Evolutionary conservation across 2,329 filamentous ascomycete genomes (phyloP).

Genomic region (Aschersonia sp.): DNA sequence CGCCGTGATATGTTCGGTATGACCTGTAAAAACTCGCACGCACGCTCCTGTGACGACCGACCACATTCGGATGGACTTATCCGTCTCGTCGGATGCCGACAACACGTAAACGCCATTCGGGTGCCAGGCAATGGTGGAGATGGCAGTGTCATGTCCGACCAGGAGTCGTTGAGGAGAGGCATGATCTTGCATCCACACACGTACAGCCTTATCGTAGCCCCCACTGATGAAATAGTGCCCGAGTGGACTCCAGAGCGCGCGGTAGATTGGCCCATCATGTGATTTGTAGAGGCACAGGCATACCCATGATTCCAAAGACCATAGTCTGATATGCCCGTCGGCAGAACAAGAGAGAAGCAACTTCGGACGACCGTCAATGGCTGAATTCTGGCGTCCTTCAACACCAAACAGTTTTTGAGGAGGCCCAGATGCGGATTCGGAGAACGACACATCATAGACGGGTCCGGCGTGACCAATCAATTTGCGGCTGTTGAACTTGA

Average conservation of each 20-base stretch:
- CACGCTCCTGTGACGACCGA: conserved; percentile 75
- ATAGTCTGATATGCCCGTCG: conserved; percentile 79
- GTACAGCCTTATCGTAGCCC: conserved; percentile 78
- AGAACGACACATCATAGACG: conserved; percentile 83
- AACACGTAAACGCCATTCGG: conserved; percentile 90
- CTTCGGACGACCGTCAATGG: conserved; percentile 44
- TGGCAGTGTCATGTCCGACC: conserved; percentile 82
- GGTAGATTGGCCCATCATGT: conserved; percentile 80
- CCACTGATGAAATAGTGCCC: conserved; percentile 90
- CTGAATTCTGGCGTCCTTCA: conserved; percentile 23
- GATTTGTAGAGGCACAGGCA: conserved; percentile 90
- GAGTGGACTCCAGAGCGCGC: conserved; percentile 78
- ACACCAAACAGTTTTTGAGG: conserved; percentile 34
- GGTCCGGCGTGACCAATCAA: conserved; percentile 82
- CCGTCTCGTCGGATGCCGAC: conserved; percentile 69
- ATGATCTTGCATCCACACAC: conserved; percentile 86
- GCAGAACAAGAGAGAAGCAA: conserved; percentile 77
- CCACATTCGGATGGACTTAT: conserved; percentile 97
- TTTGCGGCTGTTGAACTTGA: conserved; percentile 50
- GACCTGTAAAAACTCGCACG: conserved; percentile 83
- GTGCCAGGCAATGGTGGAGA: conserved; percentile 89
- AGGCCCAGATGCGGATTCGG: conserved; percentile 48
- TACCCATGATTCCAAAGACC: conserved; percentile 86
- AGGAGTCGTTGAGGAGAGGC: conserved; percentile 79
- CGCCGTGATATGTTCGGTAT: conserved; percentile 74